Percentiles rank a stretch among this genome's conserved stretches.
These are phyloP conservation scores for Salix brachista DNA, from an alignment of 345 rosid species.

Conservation along the genomic window DNA sequence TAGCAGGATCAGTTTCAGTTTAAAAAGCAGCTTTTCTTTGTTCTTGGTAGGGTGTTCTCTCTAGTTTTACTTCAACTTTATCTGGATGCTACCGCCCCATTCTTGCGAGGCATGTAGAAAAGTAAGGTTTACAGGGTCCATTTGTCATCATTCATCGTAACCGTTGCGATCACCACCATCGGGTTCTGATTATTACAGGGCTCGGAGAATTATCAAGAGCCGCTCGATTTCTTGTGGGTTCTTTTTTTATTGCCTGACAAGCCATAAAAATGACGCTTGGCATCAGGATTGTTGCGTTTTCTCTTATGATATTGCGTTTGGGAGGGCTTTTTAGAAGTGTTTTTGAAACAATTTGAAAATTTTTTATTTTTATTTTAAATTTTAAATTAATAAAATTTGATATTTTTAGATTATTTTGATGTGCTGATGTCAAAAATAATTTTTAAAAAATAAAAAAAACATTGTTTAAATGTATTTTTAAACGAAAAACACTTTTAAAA, in stretches of 20 bases:
- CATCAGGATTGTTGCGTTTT: neutral
- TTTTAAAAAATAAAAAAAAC: too few species aligned
- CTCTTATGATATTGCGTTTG: neutral
- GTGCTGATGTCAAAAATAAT: too few species aligned
- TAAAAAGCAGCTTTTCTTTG: slow-evolving; percentile 2
- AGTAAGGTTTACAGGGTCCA: neutral
- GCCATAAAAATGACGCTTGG: neutral
- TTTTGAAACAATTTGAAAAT: too few species aligned
- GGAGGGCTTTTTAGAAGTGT: too few species aligned
- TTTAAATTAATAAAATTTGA: too few species aligned
- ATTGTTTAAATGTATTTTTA: too few species aligned
- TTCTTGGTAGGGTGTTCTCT: neutral
- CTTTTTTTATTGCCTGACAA: neutral
- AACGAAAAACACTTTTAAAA: too few species aligned
- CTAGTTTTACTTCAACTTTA: neutral
- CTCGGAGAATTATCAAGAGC: neutral
- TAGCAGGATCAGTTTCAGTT: slow-evolving; percentile 17
- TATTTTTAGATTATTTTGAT: too few species aligned
- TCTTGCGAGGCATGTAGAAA: neutral
- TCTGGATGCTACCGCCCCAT: neutral
- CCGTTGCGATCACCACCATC: neutral
- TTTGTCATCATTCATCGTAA: slow-evolving; percentile 2
- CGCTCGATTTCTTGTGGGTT: neutral
- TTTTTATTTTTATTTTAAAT: too few species aligned
- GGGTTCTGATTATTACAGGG: neutral